Evolutionary conservation across 2,329 filamentous ascomycete genomes (phyloP).

Genomic region (Hypomyces rosellus): DNA sequence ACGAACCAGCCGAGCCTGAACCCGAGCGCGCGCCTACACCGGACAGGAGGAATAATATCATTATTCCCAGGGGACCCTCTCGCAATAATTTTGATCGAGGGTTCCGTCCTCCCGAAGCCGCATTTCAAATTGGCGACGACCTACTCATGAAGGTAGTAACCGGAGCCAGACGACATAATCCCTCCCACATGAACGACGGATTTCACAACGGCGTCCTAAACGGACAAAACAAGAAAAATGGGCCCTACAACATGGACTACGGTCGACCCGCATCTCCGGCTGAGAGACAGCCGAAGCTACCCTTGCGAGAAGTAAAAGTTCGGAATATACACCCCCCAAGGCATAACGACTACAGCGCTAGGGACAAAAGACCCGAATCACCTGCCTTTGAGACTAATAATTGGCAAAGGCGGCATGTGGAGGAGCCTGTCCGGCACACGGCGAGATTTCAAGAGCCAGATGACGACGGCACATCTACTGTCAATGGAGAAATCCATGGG

Average conservation of each 20-base stretch:
- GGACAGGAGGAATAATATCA: background rate
- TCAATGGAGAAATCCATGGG: slow-evolving; percentile 17
- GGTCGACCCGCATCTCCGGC: slow-evolving; percentile 19
- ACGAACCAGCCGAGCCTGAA: slow-evolving; percentile 22
- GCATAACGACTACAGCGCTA: slow-evolving; percentile 1
- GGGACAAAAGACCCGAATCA: slow-evolving; percentile 17
- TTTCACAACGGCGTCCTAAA: slow-evolving; percentile 22
- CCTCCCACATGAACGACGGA: slow-evolving; percentile 27
- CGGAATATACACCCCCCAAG: slow-evolving; percentile 13
- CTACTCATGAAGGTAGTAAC: slow-evolving; percentile 31
- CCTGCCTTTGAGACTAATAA: slow-evolving; percentile 18
- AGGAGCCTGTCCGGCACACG: slow-evolving; percentile 15
- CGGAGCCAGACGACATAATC: slow-evolving; percentile 18
- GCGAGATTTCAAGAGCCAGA: slow-evolving; percentile 17
- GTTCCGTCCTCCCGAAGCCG: slow-evolving; percentile 10
- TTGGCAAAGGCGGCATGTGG: slow-evolving; percentile 16
- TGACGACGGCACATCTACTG: slow-evolving; percentile 18
- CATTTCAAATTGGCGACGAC: slow-evolving; percentile 31
- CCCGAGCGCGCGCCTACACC: slow-evolving; percentile 4
- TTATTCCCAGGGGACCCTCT: background rate
- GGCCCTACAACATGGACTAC: slow-evolving; percentile 14
- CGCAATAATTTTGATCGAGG: slow-evolving; percentile 7
- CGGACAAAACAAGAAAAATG: slow-evolving; percentile 14
- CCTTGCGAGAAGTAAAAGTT: slow-evolving; percentile 32
- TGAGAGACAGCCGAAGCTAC: slow-evolving; percentile 28